A percentile compares a stretch with the other conserved stretches of the same genome.
These are phyloP conservation scores for Diphasiastrum complanatum DNA, from an alignment of 83 land plant genomes.

Conservation along the genomic window DNA sequence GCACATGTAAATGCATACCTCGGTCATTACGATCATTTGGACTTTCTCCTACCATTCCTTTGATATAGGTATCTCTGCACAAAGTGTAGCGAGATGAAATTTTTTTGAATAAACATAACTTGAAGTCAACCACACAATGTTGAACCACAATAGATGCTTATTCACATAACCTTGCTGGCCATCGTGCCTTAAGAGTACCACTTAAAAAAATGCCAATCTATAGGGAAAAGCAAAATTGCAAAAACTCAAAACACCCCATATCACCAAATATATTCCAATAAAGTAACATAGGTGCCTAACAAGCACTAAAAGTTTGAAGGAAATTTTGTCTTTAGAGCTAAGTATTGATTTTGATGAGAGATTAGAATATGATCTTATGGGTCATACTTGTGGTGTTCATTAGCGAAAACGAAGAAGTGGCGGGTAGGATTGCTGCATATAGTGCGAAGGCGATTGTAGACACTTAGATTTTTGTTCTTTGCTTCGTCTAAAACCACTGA, in stretches of 20 bases:
- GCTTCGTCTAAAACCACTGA: constrained; percentile 88
- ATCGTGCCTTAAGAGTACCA: too few species aligned
- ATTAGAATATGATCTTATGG: too few species aligned
- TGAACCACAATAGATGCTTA: too few species aligned
- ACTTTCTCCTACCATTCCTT: constrained; percentile 68
- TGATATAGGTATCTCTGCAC: constrained; percentile 78
- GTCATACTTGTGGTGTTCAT: constrained; percentile 82
- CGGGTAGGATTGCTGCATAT: constrained; percentile 55
- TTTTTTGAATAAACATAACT: not conserved
- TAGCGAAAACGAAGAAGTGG: constrained; percentile 82
- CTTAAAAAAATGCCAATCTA: too few species aligned
- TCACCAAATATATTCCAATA: too few species aligned
- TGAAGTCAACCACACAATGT: not conserved
- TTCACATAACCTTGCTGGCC: too few species aligned
- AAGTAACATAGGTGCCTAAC: not conserved
- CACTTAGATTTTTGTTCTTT: constrained; percentile 73
- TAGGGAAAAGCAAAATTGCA: too few species aligned
- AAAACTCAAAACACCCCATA: too few species aligned
- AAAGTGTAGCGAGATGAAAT: not conserved
- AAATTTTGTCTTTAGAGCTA: not conserved
- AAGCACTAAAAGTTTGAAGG: not conserved
- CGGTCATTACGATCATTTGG: constrained; percentile 94
- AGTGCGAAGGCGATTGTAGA: constrained; percentile 71
- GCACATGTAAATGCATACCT: constrained; percentile 36
- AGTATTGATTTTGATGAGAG: too few species aligned